These are phyloP conservation scores for Fraxinus americana DNA, from an alignment of 257 asterid species.

Conservation along the genomic window DNA sequence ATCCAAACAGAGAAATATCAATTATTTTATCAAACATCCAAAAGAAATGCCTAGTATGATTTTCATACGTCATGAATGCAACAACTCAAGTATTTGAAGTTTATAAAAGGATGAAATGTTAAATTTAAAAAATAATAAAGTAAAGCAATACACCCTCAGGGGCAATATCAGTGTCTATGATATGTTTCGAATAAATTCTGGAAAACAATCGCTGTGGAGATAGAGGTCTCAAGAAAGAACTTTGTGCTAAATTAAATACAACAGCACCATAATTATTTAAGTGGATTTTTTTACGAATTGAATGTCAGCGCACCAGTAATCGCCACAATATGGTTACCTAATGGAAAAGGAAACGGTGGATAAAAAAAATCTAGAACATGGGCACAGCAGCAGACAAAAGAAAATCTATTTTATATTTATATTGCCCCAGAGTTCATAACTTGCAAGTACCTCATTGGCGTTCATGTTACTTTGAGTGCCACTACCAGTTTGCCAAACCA, in stretches of 20 bases:
- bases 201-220: not conserved
- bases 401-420: not conserved
- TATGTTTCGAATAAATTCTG: no score
- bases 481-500: slow-evolving; percentile 99
- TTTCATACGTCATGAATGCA: slow-evolving; percentile 4
- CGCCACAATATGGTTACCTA: slow-evolving; percentile 1
- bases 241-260: not conserved
- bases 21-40: not conserved
- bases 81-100: not conserved
- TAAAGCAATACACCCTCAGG: not conserved
- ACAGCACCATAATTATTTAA: not conserved
- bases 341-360: not conserved
- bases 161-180: not conserved
- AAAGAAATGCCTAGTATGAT: slow-evolving; percentile 5
- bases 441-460: slow-evolving; percentile 82
- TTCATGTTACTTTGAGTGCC: slow-evolving; percentile 99
- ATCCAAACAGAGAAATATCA: slow-evolving; percentile 21
- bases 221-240: slow-evolving; percentile 9
- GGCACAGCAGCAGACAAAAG: not conserved
- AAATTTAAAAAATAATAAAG: not conserved
- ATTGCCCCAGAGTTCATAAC: slow-evolving; percentile 21
- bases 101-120: slow-evolving; percentile 14
- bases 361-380: slow-evolving; percentile 6
- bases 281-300: not conserved
- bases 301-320: slow-evolving; percentile 17